phyloP scores from a whole-genome alignment of 129 eudicot genomes.

The Centaurea solstitialis region DNA sequence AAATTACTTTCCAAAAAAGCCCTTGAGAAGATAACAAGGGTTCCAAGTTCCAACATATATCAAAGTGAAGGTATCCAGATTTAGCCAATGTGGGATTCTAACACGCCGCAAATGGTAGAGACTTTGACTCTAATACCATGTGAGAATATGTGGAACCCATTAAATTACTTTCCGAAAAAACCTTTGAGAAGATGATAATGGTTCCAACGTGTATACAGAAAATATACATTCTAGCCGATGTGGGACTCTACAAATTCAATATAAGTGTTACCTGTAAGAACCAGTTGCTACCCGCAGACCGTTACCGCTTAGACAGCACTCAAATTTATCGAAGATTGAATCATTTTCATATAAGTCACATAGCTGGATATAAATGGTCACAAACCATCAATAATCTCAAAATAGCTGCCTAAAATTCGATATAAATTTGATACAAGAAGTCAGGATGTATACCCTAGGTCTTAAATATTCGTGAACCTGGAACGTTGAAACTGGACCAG shows the following conservation, averaged over 20 bases:
- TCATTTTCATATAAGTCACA: conserved; percentile 96
- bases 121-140: background rate
- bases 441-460: conserved; percentile 63
- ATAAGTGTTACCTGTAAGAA: conserved; percentile 73
- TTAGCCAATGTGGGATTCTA: too few species aligned
- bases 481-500: conserved; percentile 90
- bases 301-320: conserved; percentile 97
- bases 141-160: background rate
- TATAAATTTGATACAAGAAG: background rate
- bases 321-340: conserved; percentile 95
- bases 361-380: conserved; percentile 52
- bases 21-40: too few species aligned
- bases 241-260: background rate
- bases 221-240: background rate
- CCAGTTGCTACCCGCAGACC: conserved; percentile 94
- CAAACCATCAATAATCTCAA: conserved; percentile 18
- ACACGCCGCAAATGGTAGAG: too few species aligned
- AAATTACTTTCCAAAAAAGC: too few species aligned
- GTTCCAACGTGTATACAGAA: background rate
- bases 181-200: background rate
- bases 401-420: background rate
- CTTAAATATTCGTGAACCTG: conserved; percentile 95
- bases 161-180: background rate
- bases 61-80: too few species aligned
- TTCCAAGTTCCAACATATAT: too few species aligned